A percentile compares a stretch with the other conserved stretches of the same genome.
Conservation (phyloP, 805 yeast species). For the Starmerella powellii region DNA sequence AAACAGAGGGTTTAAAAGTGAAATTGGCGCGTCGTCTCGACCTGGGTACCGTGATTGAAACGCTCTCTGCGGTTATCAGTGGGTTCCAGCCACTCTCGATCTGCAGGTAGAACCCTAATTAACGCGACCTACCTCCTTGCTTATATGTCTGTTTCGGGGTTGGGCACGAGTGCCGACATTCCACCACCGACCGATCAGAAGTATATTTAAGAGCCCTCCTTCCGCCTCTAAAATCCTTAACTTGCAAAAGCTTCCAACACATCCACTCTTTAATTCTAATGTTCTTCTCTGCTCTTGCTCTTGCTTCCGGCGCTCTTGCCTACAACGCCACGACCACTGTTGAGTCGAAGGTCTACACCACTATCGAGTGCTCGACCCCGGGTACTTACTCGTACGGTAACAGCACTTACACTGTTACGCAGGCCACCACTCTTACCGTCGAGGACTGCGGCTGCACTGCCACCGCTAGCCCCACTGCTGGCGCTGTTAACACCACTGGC, state of each 20-base stretch:
- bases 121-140: neutral
- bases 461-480: constrained; percentile 44
- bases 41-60: too few species aligned
- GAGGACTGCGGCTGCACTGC: constrained; percentile 55
- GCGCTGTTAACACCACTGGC: constrained; percentile 18
- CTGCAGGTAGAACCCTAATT: neutral
- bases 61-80: too few species aligned
- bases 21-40: too few species aligned
- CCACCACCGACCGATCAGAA: neutral
- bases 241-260: neutral
- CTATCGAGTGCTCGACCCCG: constrained; percentile 24
- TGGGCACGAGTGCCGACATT: too few species aligned
- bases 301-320: constrained; percentile 48
- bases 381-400: constrained; percentile 22
- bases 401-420: constrained; percentile 34
- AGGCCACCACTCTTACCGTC: constrained; percentile 47
- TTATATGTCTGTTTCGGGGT: neutral
- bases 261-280: constrained; percentile 5
- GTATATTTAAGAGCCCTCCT: neutral
- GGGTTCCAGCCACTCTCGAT: neutral
- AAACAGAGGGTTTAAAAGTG: too few species aligned
- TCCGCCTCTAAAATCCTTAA: too few species aligned
- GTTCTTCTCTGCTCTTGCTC: constrained; percentile 29
- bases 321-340: constrained; percentile 21
- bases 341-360: constrained; percentile 21